Percentiles rank a stretch among this genome's conserved stretches.
Evolutionary conservation across 345 rosid genomes (phyloP).

Genomic region (Rhizophora apiculata): DNA sequence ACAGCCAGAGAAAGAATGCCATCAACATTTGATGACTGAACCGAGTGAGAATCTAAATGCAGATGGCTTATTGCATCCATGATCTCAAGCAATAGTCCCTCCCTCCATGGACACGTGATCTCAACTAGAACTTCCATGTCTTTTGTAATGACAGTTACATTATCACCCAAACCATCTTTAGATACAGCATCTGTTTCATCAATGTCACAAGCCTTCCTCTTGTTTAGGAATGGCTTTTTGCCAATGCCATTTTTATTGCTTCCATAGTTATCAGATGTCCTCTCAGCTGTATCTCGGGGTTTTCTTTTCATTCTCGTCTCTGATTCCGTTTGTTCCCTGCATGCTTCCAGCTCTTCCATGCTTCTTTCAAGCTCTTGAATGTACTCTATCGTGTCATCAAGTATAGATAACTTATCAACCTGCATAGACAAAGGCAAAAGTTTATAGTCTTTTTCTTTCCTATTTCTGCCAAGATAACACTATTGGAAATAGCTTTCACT

Average conservation of each 20-base stretch:
- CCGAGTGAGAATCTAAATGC: slow-evolving; percentile 68
- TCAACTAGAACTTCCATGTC: slow-evolving; percentile 58
- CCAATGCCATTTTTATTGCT: slow-evolving; percentile 21
- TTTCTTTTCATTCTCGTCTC: slow-evolving; percentile 41
- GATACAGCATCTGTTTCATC: slow-evolving; percentile 30
- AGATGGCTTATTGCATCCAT: slow-evolving; percentile 64
- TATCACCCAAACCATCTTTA: slow-evolving; percentile 39
- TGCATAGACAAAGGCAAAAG: slow-evolving; percentile 34
- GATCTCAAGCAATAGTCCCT: slow-evolving; percentile 72
- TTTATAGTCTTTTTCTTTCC: background rate
- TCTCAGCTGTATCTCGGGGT: slow-evolving; percentile 50
- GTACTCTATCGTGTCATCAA: slow-evolving; percentile 74
- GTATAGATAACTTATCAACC: slow-evolving; percentile 67
- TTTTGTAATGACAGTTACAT: slow-evolving; percentile 36
- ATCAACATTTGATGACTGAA: slow-evolving; percentile 61
- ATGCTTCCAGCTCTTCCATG: slow-evolving; percentile 59
- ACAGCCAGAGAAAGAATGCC: slow-evolving; percentile 62
- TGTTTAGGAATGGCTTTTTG: slow-evolving; percentile 32
- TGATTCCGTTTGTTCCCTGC: slow-evolving; percentile 32
- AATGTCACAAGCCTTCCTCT: slow-evolving; percentile 55
- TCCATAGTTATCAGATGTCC: slow-evolving; percentile 57
- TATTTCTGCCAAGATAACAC: background rate
- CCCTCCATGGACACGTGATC: slow-evolving; percentile 70
- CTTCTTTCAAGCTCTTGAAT: slow-evolving; percentile 63
- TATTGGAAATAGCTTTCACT: background rate